These are phyloP conservation scores for Pyrenochaeta sp. DNA, from an alignment of 2,329 filamentous ascomycete genomes.

Conservation along the genomic window DNA sequence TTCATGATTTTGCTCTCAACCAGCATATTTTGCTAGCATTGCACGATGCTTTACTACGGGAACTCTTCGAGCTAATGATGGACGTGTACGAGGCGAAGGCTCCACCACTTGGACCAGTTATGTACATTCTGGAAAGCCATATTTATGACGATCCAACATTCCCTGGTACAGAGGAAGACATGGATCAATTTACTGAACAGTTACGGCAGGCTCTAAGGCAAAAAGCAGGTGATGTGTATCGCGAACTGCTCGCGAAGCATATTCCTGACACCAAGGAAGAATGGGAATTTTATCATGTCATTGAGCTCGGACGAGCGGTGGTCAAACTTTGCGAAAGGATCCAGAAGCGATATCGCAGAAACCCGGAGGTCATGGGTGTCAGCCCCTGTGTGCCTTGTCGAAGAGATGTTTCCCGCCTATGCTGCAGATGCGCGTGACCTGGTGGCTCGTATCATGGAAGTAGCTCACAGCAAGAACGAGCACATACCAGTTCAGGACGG, in stretches of 20 bases:
- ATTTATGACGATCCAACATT: conserved; percentile 82
- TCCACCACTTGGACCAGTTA: conserved; percentile 78
- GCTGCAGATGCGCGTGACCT: conserved; percentile 89
- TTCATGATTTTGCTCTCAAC: conserved; percentile 65
- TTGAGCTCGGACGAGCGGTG: conserved; percentile 85
- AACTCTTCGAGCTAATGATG: conserved; percentile 87
- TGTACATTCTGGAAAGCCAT: conserved; percentile 83
- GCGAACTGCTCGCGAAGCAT: conserved; percentile 77
- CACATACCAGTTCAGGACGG: conserved; percentile 91
- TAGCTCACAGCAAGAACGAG: conserved; percentile 71
- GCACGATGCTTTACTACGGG: conserved; percentile 83
- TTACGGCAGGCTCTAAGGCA: conserved; percentile 76
- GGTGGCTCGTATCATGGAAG: conserved; percentile 79
- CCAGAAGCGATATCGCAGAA: conserved; percentile 89
- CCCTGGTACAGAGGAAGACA: conserved; percentile 72
- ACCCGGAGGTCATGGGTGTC: conserved; percentile 84
- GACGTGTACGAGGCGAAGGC: conserved; percentile 90
- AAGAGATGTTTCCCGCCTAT: conserved; percentile 87
- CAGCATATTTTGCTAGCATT: conserved; percentile 77
- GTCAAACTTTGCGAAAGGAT: conserved; percentile 87
- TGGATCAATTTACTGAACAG: conserved; percentile 74
- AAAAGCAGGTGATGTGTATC: conserved; percentile 81
- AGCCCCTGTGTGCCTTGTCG: conserved; percentile 75
- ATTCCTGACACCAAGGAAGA: conserved; percentile 81
- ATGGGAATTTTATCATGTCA: conserved; percentile 92